phyloP scores from a whole-genome alignment of 257 asterid genomes.

The Linderniella brevidens region DNA sequence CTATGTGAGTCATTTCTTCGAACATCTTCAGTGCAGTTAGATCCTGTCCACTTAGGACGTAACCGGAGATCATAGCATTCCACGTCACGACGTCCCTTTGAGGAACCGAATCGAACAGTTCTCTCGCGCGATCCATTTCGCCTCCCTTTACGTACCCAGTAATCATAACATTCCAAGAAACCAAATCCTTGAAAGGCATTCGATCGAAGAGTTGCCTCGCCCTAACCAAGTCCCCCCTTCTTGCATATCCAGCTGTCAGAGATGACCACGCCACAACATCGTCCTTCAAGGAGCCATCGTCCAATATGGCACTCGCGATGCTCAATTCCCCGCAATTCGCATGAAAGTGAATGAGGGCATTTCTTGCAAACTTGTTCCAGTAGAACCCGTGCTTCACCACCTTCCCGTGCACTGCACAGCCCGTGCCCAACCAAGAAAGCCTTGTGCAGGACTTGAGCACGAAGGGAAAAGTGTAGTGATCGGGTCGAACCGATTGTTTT shows the following conservation, averaged over 20 bases:
- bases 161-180: slow-evolving; percentile 74
- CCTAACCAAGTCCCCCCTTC: slow-evolving; percentile 33
- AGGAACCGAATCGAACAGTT: slow-evolving; percentile 37
- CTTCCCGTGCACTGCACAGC: slow-evolving; percentile 42
- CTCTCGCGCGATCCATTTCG: slow-evolving; percentile 40
- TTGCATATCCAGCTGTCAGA: slow-evolving; percentile 55
- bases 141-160: slow-evolving; percentile 57
- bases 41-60: slow-evolving; percentile 28
- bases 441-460: slow-evolving; percentile 50
- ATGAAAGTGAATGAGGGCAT: slow-evolving; percentile 52
- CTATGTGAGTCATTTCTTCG: slow-evolving; percentile 30
- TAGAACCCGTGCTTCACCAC: slow-evolving; percentile 50
- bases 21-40: slow-evolving; percentile 39
- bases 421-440: slow-evolving; percentile 38
- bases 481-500: slow-evolving; percentile 17
- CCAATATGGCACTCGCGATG: slow-evolving; percentile 32
- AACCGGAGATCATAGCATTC: slow-evolving; percentile 62
- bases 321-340: slow-evolving; percentile 46
- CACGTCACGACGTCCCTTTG: slow-evolving; percentile 51
- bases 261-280: slow-evolving; percentile 84
- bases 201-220: slow-evolving; percentile 41
- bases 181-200: slow-evolving; percentile 54
- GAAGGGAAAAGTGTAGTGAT: slow-evolving; percentile 46
- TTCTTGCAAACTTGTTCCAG: slow-evolving; percentile 40
- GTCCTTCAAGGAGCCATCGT: slow-evolving; percentile 24